Evolutionary conservation across 2,329 filamentous ascomycete species (phyloP).

Genomic region (Apiospora kogelbergensis): DNA sequence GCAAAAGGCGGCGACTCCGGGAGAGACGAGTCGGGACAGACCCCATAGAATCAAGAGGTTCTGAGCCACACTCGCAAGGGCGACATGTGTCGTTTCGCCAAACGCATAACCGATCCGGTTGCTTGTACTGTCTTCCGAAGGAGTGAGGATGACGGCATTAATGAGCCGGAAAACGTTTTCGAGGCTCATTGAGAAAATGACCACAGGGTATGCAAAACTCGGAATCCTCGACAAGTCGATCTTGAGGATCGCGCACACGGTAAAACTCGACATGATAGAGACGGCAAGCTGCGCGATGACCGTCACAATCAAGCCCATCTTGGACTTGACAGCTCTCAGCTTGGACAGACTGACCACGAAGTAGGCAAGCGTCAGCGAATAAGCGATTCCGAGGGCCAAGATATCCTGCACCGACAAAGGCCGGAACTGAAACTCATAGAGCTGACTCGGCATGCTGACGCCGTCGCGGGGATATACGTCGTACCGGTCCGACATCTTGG

Average conservation of each 20-base stretch:
- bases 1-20: conserved; percentile 74
- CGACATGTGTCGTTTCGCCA: conserved; percentile 69
- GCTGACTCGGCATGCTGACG: conserved; percentile 51
- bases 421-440: conserved; percentile 78
- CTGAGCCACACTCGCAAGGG: conserved; percentile 65
- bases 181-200: conserved; percentile 74
- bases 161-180: conserved; percentile 80
- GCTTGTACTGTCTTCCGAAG: conserved; percentile 66
- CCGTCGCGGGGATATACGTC: conserved; percentile 59
- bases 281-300: conserved; percentile 69
- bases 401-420: conserved; percentile 70
- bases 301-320: conserved; percentile 69
- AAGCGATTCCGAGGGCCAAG: conserved; percentile 62
- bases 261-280: conserved; percentile 77
- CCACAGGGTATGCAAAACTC: conserved; percentile 71
- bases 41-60: conserved; percentile 66
- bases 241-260: conserved; percentile 72
- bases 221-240: conserved; percentile 76
- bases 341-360: conserved; percentile 67
- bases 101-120: conserved; percentile 72
- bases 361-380: conserved; percentile 63
- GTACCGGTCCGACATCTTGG: conserved; percentile 54
- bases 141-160: conserved; percentile 73
- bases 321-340: conserved; percentile 73
- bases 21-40: conserved; percentile 66